These are phyloP conservation scores for Eremochloa ophiuroides DNA, from an alignment of 176 grass and related monocot species.

Conservation along the genomic window DNA sequence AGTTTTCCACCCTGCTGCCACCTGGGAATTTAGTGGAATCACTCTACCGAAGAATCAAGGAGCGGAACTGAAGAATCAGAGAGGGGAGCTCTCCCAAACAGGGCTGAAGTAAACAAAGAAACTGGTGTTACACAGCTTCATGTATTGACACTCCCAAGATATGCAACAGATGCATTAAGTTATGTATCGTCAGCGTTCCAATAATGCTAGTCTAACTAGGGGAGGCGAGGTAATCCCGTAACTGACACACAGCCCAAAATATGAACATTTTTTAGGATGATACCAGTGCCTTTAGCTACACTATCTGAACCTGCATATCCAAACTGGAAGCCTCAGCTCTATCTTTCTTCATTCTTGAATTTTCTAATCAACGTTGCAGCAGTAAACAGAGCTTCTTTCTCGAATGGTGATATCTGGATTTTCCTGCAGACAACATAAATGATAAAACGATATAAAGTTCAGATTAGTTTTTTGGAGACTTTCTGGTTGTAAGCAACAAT, in stretches of 20 bases:
- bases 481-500: slow-evolving; percentile 17
- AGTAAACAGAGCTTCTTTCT: slow-evolving; percentile 74
- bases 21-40: too few relatives aligned
- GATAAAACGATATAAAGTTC: slow-evolving; percentile 1
- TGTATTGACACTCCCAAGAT: background rate
- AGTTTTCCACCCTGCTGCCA: too few relatives aligned
- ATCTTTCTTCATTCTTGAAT: slow-evolving; percentile 18
- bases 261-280: background rate
- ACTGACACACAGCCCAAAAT: background rate
- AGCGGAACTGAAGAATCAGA: too few relatives aligned
- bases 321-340: background rate
- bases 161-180: background rate
- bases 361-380: slow-evolving; percentile 44
- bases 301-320: background rate
- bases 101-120: background rate
- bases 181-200: background rate
- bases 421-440: slow-evolving; percentile 32
- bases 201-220: background rate
- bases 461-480: background rate
- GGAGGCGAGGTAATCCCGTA: background rate
- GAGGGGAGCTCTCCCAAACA: too few relatives aligned
- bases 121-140: background rate
- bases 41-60: too few relatives aligned
- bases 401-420: slow-evolving; percentile 55
- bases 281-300: background rate